These are phyloP conservation scores for Leccinum arenicola DNA, from an alignment of 768 basidiomycete genomes.

Conservation along the genomic window DNA sequence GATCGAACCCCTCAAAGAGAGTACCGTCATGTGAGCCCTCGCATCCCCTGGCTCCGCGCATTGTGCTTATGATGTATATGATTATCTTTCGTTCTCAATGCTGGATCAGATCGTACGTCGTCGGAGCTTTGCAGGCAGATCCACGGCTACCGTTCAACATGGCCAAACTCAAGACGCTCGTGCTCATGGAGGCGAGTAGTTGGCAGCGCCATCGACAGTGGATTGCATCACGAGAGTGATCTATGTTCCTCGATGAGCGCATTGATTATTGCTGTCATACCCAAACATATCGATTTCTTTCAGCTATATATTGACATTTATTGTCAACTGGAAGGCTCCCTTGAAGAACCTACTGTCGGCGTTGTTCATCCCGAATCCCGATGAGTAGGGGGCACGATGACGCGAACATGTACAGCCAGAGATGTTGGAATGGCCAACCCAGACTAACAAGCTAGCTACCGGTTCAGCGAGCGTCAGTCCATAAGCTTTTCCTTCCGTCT, in stretches of 20 bases:
- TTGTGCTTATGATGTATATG: background rate
- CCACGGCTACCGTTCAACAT: slow-evolving; percentile 36
- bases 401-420: too few relatives aligned
- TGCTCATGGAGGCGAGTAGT: slow-evolving; percentile 39
- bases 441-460: too few relatives aligned
- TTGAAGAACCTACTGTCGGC: background rate
- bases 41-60: background rate
- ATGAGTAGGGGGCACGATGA: too few relatives aligned
- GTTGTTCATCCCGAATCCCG: too few relatives aligned
- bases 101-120: slow-evolving; percentile 39
- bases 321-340: background rate
- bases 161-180: slow-evolving; percentile 33
- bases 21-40: slow-evolving; percentile 45
- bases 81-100: background rate
- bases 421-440: too few relatives aligned
- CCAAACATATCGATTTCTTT: background rate
- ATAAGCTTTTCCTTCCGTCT: too few relatives aligned
- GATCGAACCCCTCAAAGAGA: slow-evolving; percentile 41
- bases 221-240: slow-evolving; percentile 30
- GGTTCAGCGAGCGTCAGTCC: too few relatives aligned
- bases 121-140: slow-evolving; percentile 41
- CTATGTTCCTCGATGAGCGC: background rate
- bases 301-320: background rate
- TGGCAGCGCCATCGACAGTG: slow-evolving; percentile 42
- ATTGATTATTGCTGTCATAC: background rate